Conservation (phyloP, 2,329 filamentous ascomycete species). For the Chaetoscypha palmicola region DNA sequence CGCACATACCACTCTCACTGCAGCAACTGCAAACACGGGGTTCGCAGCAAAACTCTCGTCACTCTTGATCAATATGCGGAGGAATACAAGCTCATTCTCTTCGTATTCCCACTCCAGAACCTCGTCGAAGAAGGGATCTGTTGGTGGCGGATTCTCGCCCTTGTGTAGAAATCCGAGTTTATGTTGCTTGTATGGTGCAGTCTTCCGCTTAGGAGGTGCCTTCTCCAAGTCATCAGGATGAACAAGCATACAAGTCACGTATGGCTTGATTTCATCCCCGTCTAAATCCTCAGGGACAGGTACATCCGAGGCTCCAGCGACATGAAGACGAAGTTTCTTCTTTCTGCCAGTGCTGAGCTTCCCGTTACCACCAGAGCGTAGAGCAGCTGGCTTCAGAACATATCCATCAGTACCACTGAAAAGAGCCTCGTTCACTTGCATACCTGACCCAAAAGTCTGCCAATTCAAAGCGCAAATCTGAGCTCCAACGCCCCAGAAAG, state of each 20-base stretch:
- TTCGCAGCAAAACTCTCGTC: conserved; percentile 57
- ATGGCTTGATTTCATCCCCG: conserved; percentile 51
- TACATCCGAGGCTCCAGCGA: conserved; percentile 56
- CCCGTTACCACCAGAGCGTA: conserved; percentile 50
- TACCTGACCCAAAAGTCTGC: conserved; percentile 59
- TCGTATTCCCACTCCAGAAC: conserved; percentile 61
- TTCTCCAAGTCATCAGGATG: conserved; percentile 46
- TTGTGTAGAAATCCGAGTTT: conserved; percentile 49
- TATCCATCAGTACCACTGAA: conserved; percentile 60
- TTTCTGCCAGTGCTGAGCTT: conserved; percentile 38
- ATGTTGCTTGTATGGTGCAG: conserved; percentile 52
- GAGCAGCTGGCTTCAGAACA: conserved; percentile 54
- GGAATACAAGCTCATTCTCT: conserved; percentile 58
- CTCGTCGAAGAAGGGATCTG: conserved; percentile 61
- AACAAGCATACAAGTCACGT: conserved; percentile 57
- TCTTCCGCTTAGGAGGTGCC: conserved; percentile 54
- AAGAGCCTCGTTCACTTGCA: conserved; percentile 62
- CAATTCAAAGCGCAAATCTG: conserved; percentile 66
- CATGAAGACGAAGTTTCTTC: conserved; percentile 48
- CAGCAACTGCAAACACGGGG: conserved; percentile 53
- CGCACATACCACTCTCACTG: conserved; percentile 52
- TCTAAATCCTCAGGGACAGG: conserved; percentile 46
- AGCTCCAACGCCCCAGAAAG: conserved; percentile 60
- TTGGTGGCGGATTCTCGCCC: conserved; percentile 51
- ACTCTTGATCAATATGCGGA: conserved; percentile 60